Base-by-base conservation (phyloP, 176 grass and related monocot species). In the Areca catechu region DNA sequence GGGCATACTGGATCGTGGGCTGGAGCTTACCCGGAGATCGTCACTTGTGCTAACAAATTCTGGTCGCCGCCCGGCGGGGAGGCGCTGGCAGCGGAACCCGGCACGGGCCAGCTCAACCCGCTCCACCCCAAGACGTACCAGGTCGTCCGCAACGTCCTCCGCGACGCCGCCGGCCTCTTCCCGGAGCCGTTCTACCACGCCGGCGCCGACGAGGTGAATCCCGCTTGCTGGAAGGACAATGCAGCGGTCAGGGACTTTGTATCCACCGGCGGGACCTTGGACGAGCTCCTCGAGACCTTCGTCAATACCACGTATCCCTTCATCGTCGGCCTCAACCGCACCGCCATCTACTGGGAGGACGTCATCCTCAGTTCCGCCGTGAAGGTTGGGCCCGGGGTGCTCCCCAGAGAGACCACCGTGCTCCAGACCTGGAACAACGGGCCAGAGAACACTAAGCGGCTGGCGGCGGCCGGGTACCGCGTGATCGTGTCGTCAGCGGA, bases 351-450 rank as follows among this genome's bases (percentile, higher is more conserved):
- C 81, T 96, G 92, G 92, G 92, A 96, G 80, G 92, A 96, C 60
- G 75, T 96, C 12, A 70, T 96, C 54, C 73, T 96, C 16, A 83
- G 92, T 3, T 75, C 86, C 24, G 48, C 65, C 72, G 80, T 85
- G 10, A 75, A 75, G 58, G 77, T 90, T 3, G 27, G 68, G 15
- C n/a, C 76, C 4, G 51, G 63, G 61, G 61, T 62, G 56, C 77
- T 96, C 50, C 86, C 92, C 14, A 69, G 4, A 16, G 86, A 96
- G 74, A 90, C 63, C 61, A 90, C 86, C 50, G 81, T 96, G 63
- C 83, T 96, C 49, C 92, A 90, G 81, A 90, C 92, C 51, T 96
- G 92, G 92, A 96, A 96, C 75, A 85, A 96, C 65, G 83, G 92
- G 0, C 71, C 92, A 1, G 74, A 69, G 23, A 96, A 96, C 92